phyloP scores from a whole-genome alignment of 768 basidiomycete genomes.

The Myochromella boudieri region DNA sequence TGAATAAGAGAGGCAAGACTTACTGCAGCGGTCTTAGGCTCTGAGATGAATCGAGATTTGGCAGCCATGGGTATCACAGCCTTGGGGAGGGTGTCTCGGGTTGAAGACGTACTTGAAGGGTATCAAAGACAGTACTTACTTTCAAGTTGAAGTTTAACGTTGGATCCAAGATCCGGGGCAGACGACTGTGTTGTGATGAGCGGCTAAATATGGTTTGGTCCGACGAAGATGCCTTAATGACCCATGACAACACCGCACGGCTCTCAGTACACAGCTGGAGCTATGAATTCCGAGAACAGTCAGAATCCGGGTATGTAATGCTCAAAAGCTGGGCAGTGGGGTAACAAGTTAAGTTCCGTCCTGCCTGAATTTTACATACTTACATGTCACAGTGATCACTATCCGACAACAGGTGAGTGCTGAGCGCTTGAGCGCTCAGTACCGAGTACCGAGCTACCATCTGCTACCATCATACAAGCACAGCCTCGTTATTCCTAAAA shows the following conservation, averaged over 20 bases:
- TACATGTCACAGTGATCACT: too few species aligned
- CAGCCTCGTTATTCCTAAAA: slow-evolving; percentile 12
- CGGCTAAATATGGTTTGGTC: background rate
- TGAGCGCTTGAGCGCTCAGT: too few species aligned
- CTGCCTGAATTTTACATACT: too few species aligned
- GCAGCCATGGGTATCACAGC: slow-evolving; percentile 23
- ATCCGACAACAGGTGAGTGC: too few species aligned
- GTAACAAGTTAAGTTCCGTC: too few species aligned
- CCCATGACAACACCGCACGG: background rate
- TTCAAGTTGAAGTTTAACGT: too few species aligned
- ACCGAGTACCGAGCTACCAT: too few species aligned
- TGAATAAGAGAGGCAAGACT: slow-evolving; percentile 29
- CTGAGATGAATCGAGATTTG: slow-evolving; percentile 48
- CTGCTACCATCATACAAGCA: too few species aligned
- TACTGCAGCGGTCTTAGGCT: slow-evolving; percentile 81
- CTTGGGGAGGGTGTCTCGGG: too few species aligned
- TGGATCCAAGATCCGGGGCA: slow-evolving; percentile 7
- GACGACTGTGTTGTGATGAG: background rate
- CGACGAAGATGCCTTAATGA: background rate
- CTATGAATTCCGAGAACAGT: background rate
- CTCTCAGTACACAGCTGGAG: background rate
- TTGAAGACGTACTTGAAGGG: too few species aligned
- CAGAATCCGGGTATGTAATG: background rate
- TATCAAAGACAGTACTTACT: too few species aligned
- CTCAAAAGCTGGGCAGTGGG: too few species aligned